phyloP scores from a whole-genome alignment of 164 flowering plant genomes.

The Aristolochia californica region DNA sequence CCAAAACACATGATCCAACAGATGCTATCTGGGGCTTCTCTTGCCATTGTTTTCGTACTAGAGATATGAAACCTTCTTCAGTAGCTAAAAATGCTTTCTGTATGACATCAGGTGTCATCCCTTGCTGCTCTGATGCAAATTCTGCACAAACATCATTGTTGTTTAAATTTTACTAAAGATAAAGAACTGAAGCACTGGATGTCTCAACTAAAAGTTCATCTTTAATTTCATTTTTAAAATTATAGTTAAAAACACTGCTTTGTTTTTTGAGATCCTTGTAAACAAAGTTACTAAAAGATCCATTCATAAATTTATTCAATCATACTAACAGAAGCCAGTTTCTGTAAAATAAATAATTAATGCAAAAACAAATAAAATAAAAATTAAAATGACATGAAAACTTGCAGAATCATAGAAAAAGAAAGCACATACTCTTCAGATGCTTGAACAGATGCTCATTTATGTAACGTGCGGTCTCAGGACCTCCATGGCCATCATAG shows the following conservation, averaged over 20 bases:
- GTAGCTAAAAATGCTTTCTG: conserved; percentile 59
- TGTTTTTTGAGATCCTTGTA: too few species aligned
- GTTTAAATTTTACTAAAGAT: not conserved
- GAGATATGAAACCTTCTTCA: conserved; percentile 62
- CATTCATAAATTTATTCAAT: too few species aligned
- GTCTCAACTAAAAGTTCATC: not conserved
- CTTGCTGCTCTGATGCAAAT: conserved; percentile 46
- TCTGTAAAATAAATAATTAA: too few species aligned
- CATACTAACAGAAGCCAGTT: too few species aligned
- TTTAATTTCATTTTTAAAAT: too few species aligned
- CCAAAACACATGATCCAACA: conserved; percentile 90
- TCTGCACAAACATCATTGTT: conserved; percentile 33
- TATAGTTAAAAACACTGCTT: too few species aligned
- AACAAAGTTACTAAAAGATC: too few species aligned
- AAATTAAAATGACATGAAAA: not conserved
- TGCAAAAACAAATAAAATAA: too few species aligned
- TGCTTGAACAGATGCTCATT: conserved; percentile 50
- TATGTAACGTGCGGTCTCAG: conserved; percentile 73
- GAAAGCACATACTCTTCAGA: conserved; percentile 54
- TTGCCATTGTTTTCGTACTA: conserved; percentile 56
- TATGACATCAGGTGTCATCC: conserved; percentile 63
- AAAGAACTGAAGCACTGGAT: not conserved
- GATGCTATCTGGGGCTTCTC: conserved; percentile 72
- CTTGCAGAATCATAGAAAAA: not conserved
- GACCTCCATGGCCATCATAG: conserved; percentile 97